These are phyloP conservation scores for Trichoderma erinaceum DNA, from an alignment of 495 filamentous ascomycete genomes.

Conservation along the genomic window DNA sequence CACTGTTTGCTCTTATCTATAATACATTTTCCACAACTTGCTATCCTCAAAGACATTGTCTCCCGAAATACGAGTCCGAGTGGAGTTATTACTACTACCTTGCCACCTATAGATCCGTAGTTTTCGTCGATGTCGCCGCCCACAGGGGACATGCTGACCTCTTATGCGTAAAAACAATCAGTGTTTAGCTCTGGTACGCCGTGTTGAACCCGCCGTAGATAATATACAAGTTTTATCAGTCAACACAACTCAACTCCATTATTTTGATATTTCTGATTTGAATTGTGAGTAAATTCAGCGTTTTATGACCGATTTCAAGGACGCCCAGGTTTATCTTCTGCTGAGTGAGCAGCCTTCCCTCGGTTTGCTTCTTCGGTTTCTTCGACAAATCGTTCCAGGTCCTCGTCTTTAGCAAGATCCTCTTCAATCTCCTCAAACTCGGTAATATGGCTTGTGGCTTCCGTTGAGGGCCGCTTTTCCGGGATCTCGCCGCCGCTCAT, in stretches of 20 bases:
- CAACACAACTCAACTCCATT: neutral
- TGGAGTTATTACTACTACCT: constrained; percentile 8
- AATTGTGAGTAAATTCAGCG: neutral
- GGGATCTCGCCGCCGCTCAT: constrained; percentile 72
- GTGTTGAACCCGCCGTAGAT: neutral
- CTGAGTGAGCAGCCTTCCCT: neutral
- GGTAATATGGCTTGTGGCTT: constrained; percentile 29
- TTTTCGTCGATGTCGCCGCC: neutral
- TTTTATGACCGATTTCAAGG: neutral
- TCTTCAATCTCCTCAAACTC: constrained; percentile 42
- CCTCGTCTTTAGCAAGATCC: constrained; percentile 35
- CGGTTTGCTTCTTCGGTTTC: constrained; percentile 12
- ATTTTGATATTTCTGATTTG: neutral
- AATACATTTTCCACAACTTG: neutral
- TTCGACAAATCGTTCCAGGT: constrained; percentile 20
- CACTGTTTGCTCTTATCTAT: no score
- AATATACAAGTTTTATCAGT: neutral
- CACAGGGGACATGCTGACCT: neutral
- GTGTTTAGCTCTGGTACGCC: neutral
- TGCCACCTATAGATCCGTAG: neutral
- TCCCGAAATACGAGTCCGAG: neutral
- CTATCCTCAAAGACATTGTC: neutral
- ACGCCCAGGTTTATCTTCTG: neutral
- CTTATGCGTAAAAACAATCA: neutral
- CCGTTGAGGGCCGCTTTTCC: constrained; percentile 21